Conservation (phyloP, 1,284 basidiomycete genomes). For the Ceratobasidium sp. region DNA sequence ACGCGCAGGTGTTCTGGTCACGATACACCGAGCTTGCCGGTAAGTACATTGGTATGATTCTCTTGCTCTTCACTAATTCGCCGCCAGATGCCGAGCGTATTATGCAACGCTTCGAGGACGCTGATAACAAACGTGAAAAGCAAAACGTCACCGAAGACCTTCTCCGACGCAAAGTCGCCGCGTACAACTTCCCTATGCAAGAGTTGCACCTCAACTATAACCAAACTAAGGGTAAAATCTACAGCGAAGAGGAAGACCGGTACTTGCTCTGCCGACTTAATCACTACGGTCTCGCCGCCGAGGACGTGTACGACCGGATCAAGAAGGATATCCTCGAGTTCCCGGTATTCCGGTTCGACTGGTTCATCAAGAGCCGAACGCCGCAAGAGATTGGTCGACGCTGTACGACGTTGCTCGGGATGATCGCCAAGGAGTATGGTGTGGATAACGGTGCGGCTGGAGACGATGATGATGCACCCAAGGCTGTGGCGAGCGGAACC, state of each 20-base stretch:
- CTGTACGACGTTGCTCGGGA: slow-evolving; percentile 87
- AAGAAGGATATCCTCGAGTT: slow-evolving; percentile 96
- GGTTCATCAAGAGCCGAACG: slow-evolving; percentile 98
- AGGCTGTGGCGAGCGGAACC: slow-evolving; percentile 48
- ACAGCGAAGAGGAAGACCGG: slow-evolving; percentile 96
- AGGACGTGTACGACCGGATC: slow-evolving; percentile 95
- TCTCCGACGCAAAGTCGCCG: slow-evolving; percentile 81
- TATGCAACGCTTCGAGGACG: slow-evolving; percentile 81
- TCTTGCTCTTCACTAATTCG: neutral
- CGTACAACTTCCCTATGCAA: slow-evolving; percentile 90
- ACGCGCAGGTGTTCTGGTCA: slow-evolving; percentile 89
- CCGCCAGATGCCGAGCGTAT: slow-evolving; percentile 79
- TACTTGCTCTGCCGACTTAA: slow-evolving; percentile 92
- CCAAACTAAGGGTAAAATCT: slow-evolving; percentile 95
- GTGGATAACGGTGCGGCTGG: slow-evolving; percentile 58
- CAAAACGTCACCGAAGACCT: slow-evolving; percentile 84
- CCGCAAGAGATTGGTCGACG: slow-evolving; percentile 90
- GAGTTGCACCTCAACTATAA: slow-evolving; percentile 94
- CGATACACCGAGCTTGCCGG: slow-evolving; percentile 88
- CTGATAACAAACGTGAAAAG: slow-evolving; percentile 87
- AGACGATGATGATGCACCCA: slow-evolving; percentile 63
- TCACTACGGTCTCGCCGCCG: slow-evolving; percentile 91
- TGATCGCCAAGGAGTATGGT: slow-evolving; percentile 93
- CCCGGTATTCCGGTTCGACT: slow-evolving; percentile 97
- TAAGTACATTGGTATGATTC: slow-evolving; percentile 53